Evolutionary conservation across 176 grass and related monocot genomes (phyloP).

Genomic region (Zizania latifolia): DNA sequence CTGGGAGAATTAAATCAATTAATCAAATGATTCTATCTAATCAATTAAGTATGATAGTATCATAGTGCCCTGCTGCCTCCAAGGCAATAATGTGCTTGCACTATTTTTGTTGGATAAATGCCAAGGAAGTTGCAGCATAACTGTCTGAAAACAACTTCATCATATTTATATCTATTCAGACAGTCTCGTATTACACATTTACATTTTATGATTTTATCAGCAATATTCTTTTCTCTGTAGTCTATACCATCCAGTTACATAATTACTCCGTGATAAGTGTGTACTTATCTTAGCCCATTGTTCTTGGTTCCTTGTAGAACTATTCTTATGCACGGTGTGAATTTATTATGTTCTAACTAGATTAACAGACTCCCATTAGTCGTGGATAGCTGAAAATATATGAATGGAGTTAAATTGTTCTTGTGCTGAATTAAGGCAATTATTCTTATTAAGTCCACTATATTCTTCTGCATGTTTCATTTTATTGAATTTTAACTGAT

Average conservation of each 20-base stretch:
- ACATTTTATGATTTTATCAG: neutral
- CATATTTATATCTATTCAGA: neutral
- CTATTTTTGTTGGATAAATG: neutral
- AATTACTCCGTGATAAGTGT: neutral
- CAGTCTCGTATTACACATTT: neutral
- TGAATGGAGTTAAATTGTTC: neutral
- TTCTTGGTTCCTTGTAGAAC: neutral
- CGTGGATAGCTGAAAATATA: neutral
- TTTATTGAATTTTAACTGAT: neutral
- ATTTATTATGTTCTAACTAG: slow-evolving; percentile 15
- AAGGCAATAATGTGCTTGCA: neutral
- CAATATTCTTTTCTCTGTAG: neutral
- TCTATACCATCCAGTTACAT: neutral
- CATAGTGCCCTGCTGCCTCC: neutral
- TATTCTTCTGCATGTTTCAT: neutral
- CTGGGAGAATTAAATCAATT: neutral
- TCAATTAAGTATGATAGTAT: neutral
- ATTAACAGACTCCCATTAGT: neutral
- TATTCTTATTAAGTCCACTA: neutral
- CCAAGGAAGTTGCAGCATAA: neutral
- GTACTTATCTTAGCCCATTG: neutral
- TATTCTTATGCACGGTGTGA: neutral
- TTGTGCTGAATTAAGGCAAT: slow-evolving; percentile 1
- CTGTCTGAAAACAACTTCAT: neutral
- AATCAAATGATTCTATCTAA: neutral